A percentile compares a stretch with the other conserved stretches of the same genome.
Evolutionary conservation across 225 moss, liverwort and hornwort species (phyloP).

Genomic region (Physcomitrium patens): DNA sequence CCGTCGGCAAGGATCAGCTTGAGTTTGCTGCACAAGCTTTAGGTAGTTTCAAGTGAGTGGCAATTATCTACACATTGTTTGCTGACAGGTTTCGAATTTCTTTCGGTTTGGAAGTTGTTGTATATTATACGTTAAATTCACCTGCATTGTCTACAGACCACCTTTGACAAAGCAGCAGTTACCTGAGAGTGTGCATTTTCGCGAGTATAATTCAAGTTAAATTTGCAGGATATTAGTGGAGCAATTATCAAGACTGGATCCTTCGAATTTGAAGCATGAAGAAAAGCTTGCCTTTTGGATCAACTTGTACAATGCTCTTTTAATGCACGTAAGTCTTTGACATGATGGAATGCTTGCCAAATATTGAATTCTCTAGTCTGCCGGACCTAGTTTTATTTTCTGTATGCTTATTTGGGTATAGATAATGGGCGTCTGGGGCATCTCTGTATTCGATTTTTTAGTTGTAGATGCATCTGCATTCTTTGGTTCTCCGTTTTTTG

Average conservation of each 20-base stretch:
- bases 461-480: constrained; percentile 14
- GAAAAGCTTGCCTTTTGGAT: constrained; percentile 94
- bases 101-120: neutral
- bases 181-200: neutral
- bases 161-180: constrained; percentile 11
- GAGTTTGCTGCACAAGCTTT: constrained; percentile 77
- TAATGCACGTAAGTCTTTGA: constrained; percentile 81
- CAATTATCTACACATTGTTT: neutral
- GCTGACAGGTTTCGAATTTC: neutral
- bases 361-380: constrained; percentile 19
- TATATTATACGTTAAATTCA: constrained; percentile 9
- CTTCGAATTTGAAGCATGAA: constrained; percentile 62
- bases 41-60: constrained; percentile 64
- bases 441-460: constrained; percentile 1
- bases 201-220: constrained; percentile 18
- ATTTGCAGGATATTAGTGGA: constrained; percentile 71
- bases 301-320: constrained; percentile 82
- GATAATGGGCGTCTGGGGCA: neutral
- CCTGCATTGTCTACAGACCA: neutral
- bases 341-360: neutral
- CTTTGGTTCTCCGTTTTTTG: constrained; percentile 16
- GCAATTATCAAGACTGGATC: constrained; percentile 65
- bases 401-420: constrained; percentile 23
- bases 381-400: neutral
- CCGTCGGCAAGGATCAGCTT: constrained; percentile 82